Evolutionary conservation across 371 early-diverging fungal species (phyloP).

Genomic region (Mucor sp.): DNA sequence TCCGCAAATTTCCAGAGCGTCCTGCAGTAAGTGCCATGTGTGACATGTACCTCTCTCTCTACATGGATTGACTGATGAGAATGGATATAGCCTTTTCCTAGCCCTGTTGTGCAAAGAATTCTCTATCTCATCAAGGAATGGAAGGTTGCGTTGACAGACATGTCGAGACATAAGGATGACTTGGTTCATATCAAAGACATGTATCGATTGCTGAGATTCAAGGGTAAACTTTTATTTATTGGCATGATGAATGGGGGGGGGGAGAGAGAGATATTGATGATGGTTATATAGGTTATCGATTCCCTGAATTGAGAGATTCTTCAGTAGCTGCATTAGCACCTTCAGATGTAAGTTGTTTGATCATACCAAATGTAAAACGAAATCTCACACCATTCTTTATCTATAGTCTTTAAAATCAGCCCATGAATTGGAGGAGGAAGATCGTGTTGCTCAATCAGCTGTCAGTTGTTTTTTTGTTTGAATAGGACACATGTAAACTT

Average conservation of each 20-base stretch:
- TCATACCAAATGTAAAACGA: neutral
- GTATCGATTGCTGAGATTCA: conserved; percentile 85
- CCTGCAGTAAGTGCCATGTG: conserved; percentile 80
- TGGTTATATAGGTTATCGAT: conserved; percentile 83
- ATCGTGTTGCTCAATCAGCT: conserved; percentile 87
- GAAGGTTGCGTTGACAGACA: conserved; percentile 85
- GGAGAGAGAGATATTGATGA: too few relatives aligned
- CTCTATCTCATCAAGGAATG: conserved; percentile 94
- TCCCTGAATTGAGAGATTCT: conserved; percentile 75
- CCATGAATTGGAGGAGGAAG: conserved; percentile 95
- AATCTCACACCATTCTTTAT: neutral
- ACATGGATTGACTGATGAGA: too few relatives aligned
- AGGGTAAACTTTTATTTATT: conserved; percentile 50
- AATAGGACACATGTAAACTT: neutral
- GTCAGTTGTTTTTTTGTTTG: conserved; percentile 43
- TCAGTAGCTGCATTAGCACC: conserved; percentile 68
- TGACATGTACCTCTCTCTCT: too few relatives aligned
- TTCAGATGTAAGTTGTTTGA: conserved; percentile 44
- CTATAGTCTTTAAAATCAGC: conserved; percentile 75
- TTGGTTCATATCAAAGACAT: conserved; percentile 93
- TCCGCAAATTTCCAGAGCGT: conserved; percentile 90
- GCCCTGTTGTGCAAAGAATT: conserved; percentile 79
- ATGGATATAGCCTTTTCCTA: conserved; percentile 51
- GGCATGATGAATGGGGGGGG: neutral
- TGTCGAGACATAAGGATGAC: conserved; percentile 91